Conservation (phyloP, 163 green algal species). For the Scenedesmus sp. region DNA sequence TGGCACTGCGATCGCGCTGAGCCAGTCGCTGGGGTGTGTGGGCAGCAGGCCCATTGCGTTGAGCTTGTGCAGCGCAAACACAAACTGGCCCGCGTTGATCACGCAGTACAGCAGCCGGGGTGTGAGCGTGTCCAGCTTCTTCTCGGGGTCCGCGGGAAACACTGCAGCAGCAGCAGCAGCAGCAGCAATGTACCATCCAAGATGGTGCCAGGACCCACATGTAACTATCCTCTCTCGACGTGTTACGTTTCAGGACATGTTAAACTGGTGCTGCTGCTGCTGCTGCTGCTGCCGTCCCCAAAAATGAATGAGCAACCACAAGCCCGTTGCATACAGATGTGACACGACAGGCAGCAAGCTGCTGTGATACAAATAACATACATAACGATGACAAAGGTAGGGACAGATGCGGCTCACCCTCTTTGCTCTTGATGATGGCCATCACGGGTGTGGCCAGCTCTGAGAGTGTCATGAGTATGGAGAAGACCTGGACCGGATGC, state of each 20-base stretch:
- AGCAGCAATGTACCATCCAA: neutral
- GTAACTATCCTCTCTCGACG: too few species aligned
- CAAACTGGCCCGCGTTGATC: constrained; percentile 84
- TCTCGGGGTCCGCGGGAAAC: constrained; percentile 65
- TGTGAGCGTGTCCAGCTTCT: constrained; percentile 78
- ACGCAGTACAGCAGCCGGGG: constrained; percentile 90
- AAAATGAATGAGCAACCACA: too few species aligned
- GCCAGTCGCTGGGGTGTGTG: constrained; percentile 88
- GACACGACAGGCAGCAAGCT: too few species aligned
- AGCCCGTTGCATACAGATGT: too few species aligned
- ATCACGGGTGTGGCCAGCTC: constrained; percentile 91
- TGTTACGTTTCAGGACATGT: too few species aligned
- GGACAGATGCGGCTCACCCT: constrained; percentile 14
- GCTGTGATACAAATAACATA: too few species aligned
- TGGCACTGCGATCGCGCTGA: constrained; percentile 59
- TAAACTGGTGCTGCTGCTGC: too few species aligned
- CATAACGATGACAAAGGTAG: too few species aligned
- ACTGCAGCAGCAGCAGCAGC: constrained; percentile 49
- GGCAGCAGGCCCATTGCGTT: constrained; percentile 94
- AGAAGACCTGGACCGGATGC: constrained; percentile 86
- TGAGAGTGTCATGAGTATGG: constrained; percentile 94
- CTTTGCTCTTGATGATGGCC: constrained; percentile 84
- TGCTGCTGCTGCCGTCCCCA: too few species aligned
- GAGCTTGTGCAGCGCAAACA: constrained; percentile 92
- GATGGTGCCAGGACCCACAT: neutral